These are phyloP conservation scores for Rossbeevera mucosa DNA, from an alignment of 768 basidiomycete species.

Conservation along the genomic window DNA sequence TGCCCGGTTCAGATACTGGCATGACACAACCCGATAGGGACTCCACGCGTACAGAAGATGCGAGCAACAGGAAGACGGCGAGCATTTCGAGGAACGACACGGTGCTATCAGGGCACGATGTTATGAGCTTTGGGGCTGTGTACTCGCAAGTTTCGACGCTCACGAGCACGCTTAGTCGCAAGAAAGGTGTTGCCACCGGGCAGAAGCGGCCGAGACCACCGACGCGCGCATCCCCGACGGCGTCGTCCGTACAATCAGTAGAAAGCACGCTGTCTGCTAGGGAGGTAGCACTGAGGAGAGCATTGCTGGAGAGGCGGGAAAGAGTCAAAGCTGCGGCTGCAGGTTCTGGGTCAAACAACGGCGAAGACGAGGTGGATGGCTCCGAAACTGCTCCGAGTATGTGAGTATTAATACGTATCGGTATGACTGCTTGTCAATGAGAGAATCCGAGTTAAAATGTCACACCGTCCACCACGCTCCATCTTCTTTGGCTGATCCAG, in stretches of 20 bases:
- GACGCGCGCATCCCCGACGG: slow-evolving; percentile 22
- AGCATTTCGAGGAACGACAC: slow-evolving; percentile 12
- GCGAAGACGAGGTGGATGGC: not conserved
- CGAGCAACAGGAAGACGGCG: not conserved
- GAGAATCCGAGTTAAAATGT: not conserved
- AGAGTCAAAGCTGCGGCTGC: slow-evolving; percentile 15
- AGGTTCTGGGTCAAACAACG: not conserved
- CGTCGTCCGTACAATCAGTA: slow-evolving; percentile 25
- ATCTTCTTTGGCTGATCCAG: no score
- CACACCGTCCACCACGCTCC: no score
- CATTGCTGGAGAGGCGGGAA: slow-evolving; percentile 25
- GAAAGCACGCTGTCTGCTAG: slow-evolving; percentile 20
- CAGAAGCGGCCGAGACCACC: slow-evolving; percentile 20
- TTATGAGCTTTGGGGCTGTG: not conserved
- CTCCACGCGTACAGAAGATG: not conserved
- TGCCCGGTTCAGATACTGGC: not conserved
- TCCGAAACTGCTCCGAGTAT: not conserved
- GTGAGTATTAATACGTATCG: no score
- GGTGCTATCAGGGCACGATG: slow-evolving; percentile 4
- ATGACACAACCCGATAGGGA: not conserved
- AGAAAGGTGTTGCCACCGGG: slow-evolving; percentile 13
- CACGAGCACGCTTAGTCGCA: slow-evolving; percentile 18
- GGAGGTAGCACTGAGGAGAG: slow-evolving; percentile 22
- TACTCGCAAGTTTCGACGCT: slow-evolving; percentile 4
- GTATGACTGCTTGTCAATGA: not conserved